A percentile compares a stretch with the other conserved stretches of the same genome.
These are phyloP conservation scores for Chaetomiaceae sp. DNA, from an alignment of 2,329 filamentous ascomycete species.

Conservation along the genomic window DNA sequence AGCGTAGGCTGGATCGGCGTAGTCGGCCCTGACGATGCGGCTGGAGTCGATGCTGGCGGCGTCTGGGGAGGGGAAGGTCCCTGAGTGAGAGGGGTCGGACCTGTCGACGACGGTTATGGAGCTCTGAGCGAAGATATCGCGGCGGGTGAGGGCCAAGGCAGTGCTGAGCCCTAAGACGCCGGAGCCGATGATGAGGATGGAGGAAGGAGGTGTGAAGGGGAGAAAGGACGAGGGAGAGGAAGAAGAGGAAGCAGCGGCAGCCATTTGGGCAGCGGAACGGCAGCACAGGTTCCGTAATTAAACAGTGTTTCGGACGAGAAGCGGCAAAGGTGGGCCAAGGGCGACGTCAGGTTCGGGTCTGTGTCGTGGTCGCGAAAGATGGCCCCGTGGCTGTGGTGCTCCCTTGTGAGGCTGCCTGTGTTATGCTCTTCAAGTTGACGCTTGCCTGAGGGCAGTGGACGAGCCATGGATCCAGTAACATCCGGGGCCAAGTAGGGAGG, in stretches of 20 bases:
- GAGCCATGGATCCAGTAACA: neutral
- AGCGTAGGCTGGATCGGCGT: constrained; percentile 74
- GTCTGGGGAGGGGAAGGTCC: constrained; percentile 57
- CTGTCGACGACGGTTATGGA: constrained; percentile 58
- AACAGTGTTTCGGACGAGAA: constrained; percentile 6
- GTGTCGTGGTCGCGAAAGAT: neutral
- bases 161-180: constrained; percentile 58
- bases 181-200: constrained; percentile 65
- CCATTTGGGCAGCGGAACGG: constrained; percentile 13
- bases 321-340: constrained; percentile 1
- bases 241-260: constrained; percentile 13
- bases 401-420: neutral
- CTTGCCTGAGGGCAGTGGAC: neutral
- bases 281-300: constrained; percentile 5
- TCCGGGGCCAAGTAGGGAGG: neutral
- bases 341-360: neutral
- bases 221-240: constrained; percentile 11
- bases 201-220: constrained; percentile 36
- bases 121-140: constrained; percentile 50
- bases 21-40: constrained; percentile 68
- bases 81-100: constrained; percentile 31
- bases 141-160: constrained; percentile 64
- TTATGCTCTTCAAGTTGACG: neutral
- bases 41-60: constrained; percentile 59
- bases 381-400: neutral